Percentiles rank a stretch among this genome's conserved stretches.
These are phyloP conservation scores for Globisporangium orthogonon DNA, from an alignment of 352 stramenopile species.

Conservation along the genomic window DNA sequence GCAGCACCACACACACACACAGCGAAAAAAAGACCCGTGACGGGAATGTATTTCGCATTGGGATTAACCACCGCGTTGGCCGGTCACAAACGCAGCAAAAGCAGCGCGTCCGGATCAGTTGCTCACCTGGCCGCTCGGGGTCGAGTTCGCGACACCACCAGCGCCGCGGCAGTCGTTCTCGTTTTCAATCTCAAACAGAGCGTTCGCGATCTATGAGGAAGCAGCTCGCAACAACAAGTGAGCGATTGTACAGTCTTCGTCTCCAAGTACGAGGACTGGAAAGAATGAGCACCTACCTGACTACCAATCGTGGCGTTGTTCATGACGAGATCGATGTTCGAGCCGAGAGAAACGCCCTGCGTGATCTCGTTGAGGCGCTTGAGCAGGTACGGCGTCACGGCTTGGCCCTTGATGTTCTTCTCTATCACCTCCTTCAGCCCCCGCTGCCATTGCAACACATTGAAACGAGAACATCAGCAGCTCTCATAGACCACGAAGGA, in stretches of 20 bases:
- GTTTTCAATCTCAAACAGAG: constrained; percentile 56
- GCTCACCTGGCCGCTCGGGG: constrained; percentile 38
- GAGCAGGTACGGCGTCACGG: constrained; percentile 90
- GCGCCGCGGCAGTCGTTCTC: constrained; percentile 25
- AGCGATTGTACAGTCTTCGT: neutral
- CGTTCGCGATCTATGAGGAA: constrained; percentile 40
- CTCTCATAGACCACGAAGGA: neutral
- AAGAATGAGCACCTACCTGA: constrained; percentile 48
- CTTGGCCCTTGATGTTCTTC: constrained; percentile 89
- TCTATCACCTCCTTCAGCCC: constrained; percentile 81
- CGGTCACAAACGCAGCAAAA: neutral
- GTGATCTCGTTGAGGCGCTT: constrained; percentile 93
- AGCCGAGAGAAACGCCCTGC: constrained; percentile 84
- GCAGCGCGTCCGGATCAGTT: constrained; percentile 10
- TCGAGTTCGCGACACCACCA: constrained; percentile 26
- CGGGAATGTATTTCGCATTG: neutral
- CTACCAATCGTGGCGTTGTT: constrained; percentile 95
- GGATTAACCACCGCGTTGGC: neutral
- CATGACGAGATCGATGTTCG: constrained; percentile 96
- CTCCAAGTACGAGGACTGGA: neutral
- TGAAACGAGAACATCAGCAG: constrained; percentile 43
- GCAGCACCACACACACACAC: constrained; percentile 7
- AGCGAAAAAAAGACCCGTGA: neutral
- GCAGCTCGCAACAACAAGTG: neutral
- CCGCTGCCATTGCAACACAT: constrained; percentile 17